Base-by-base conservation (phyloP, 2,329 filamentous ascomycete species). In the Aschersonia sp. region DNA sequence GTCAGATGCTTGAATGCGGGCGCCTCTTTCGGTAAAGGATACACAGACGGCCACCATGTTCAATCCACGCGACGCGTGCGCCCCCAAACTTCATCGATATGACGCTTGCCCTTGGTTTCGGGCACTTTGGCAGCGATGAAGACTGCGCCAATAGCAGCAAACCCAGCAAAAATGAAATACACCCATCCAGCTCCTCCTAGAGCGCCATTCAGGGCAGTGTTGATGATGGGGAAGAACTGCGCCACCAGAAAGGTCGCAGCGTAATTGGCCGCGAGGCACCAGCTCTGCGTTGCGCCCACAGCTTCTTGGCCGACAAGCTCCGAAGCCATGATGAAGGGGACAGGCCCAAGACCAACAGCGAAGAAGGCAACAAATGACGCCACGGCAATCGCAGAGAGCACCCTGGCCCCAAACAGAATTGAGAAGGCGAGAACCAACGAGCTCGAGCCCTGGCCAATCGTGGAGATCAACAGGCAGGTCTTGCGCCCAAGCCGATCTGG, bases 251-350 rank as follows among this genome's bases (percentile, higher is more conserved):
- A 97, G 0, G 91, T 97, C 1, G 89, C 85, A 30, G 87, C 73
- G 73, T 94, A 97, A 63, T 92, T 97, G 10, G 86, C 84, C 1
- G 80, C 87, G 30, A 97, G 67, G 1, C 84, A 85, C 77, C 89
- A 94, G 50, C 84, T 89, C 63, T 98, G 92, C 0, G 88, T 85
- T 0, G 91, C 88, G 1, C 91, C 89, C 0, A 96, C 89, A 0
- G 91, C 92, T 61, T 95, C 88, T 9, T 88, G 82, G 0, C 82
- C 85, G 1, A 97, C 92, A 3, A 97, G 77, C 65, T 97, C 92
- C 1, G 86, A 89, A 0, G 89, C 84, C 44, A 98, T 74, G 54
- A 97, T 94, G 64, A 97, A 98, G 0, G 92, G 92, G 1, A 98
- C 87, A 0, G 92, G 92, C 0, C 92, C 92, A 0, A 98, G 75